phyloP scores from a whole-genome alignment of 78 protist species.

The Planoprotostelium fungivorum region DNA sequence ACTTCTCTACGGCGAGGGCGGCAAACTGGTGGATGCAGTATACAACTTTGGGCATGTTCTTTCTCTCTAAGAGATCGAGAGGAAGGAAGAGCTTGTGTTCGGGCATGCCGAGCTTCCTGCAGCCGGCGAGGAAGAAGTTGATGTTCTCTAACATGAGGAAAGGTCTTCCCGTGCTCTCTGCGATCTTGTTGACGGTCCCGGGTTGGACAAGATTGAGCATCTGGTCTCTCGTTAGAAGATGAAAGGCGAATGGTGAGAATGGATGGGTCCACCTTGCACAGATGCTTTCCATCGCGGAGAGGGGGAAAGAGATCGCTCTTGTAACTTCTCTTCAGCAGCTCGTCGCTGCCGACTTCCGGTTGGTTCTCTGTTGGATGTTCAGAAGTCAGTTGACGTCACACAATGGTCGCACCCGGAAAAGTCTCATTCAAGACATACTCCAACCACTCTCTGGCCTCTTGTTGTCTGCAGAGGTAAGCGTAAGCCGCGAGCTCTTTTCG shows the following conservation, averaged over 20 bases:
- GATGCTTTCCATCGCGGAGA: background rate
- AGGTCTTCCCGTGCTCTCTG: constrained; percentile 20
- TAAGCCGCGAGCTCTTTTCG: background rate
- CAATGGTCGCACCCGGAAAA: background rate
- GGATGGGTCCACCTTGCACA: background rate
- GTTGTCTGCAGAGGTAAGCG: background rate
- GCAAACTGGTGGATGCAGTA: constrained; percentile 21
- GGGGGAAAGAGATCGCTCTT: background rate
- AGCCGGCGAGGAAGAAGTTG: constrained; percentile 60
- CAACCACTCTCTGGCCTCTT: background rate
- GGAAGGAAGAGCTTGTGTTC: constrained; percentile 45
- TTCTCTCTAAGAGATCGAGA: constrained; percentile 53
- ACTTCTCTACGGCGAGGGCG: background rate
- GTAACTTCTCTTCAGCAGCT: background rate
- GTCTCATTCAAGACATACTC: background rate
- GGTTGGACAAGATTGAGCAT: constrained; percentile 33
- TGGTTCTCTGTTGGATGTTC: background rate
- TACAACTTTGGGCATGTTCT: constrained; percentile 56
- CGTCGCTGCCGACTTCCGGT: background rate
- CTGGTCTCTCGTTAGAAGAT: background rate
- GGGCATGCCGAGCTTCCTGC: constrained; percentile 38
- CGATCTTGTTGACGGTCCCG: constrained; percentile 43
- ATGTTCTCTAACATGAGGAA: constrained; percentile 54
- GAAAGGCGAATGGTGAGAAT: no score
- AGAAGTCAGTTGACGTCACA: background rate